Percentiles rank a stretch among this genome's conserved stretches.
Conservation (phyloP, 306 rosid genomes). For the Vigna radiata region DNA sequence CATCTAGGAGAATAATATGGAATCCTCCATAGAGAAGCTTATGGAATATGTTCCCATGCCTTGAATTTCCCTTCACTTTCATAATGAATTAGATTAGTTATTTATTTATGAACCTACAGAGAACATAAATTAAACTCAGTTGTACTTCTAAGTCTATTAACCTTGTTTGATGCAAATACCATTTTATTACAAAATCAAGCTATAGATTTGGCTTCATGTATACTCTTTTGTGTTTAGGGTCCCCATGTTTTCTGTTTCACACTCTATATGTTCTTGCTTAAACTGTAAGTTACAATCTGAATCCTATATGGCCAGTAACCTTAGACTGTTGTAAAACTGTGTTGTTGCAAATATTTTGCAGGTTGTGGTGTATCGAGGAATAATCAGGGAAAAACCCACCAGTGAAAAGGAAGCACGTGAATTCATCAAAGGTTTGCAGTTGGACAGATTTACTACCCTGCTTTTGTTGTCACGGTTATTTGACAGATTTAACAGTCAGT, state of each 20-base stretch:
- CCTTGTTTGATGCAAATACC: background rate
- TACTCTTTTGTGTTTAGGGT: conserved; percentile 1
- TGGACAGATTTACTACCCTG: conserved; percentile 12
- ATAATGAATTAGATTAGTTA: conserved; percentile 11
- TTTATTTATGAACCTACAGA: conserved; percentile 13
- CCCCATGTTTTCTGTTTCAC: conserved; percentile 5
- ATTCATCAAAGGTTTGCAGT: conserved; percentile 76
- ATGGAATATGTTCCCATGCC: conserved; percentile 28
- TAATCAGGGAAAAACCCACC: conserved; percentile 82
- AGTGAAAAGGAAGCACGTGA: conserved; percentile 85
- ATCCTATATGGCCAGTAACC: conserved; percentile 25
- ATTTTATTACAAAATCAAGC: conserved; percentile 1
- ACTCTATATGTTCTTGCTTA: conserved; percentile 19
- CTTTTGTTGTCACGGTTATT: conserved; percentile 29
- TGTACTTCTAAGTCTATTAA: background rate
- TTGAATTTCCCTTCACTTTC: background rate
- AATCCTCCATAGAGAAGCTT: background rate
- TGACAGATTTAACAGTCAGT: conserved; percentile 20
- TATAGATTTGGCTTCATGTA: background rate
- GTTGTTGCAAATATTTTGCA: conserved; percentile 52
- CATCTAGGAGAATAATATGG: no score
- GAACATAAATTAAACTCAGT: background rate
- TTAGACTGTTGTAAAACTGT: conserved; percentile 31
- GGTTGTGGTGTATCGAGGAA: conserved; percentile 91
- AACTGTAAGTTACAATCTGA: conserved; percentile 18